Evolutionary conservation across 2,329 filamentous ascomycete species (phyloP).

Genomic region (Sarocladium brachiariae): DNA sequence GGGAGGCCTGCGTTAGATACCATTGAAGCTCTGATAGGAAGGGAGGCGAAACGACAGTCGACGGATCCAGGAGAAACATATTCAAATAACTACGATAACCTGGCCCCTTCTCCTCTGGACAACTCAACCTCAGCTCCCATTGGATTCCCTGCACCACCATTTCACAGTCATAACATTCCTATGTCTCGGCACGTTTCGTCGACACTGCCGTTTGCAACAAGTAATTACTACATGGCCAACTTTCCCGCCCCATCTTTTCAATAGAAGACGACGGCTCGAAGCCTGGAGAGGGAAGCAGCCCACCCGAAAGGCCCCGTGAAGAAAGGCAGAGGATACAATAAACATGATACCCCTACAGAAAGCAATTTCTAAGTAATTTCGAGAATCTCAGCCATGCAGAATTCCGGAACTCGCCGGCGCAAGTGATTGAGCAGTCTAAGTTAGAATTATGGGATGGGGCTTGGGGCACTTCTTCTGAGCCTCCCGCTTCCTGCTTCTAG

Average conservation of each 20-base stretch:
- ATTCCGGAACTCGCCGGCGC: not conserved
- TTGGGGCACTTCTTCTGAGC: no score
- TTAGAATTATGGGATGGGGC: no score
- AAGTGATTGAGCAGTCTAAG: no score
- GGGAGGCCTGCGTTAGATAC: slow-evolving; percentile 22
- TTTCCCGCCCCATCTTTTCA: slow-evolving; percentile 8
- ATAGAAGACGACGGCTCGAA: slow-evolving; percentile 2
- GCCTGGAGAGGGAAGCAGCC: not conserved
- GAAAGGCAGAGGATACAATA: not conserved
- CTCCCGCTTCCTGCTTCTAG: no score
- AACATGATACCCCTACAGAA: slow-evolving; percentile 8
- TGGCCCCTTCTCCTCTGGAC: slow-evolving; percentile 1
- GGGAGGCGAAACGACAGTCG: slow-evolving; percentile 17
- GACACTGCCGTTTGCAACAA: slow-evolving; percentile 4
- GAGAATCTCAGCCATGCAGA: not conserved
- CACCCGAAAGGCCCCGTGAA: no score
- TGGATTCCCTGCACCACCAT: slow-evolving; percentile 9
- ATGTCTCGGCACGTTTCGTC: slow-evolving; percentile 8
- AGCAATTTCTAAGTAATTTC: slow-evolving; percentile 8
- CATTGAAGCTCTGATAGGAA: slow-evolving; percentile 13
- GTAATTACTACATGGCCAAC: slow-evolving; percentile 7
- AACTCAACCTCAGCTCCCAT: slow-evolving; percentile 11
- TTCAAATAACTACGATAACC: slow-evolving; percentile 12
- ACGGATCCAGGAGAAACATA: slow-evolving; percentile 13
- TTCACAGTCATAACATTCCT: slow-evolving; percentile 12